Conservation (phyloP, 768 basidiomycete genomes). For the Boletus fagicola region DNA sequence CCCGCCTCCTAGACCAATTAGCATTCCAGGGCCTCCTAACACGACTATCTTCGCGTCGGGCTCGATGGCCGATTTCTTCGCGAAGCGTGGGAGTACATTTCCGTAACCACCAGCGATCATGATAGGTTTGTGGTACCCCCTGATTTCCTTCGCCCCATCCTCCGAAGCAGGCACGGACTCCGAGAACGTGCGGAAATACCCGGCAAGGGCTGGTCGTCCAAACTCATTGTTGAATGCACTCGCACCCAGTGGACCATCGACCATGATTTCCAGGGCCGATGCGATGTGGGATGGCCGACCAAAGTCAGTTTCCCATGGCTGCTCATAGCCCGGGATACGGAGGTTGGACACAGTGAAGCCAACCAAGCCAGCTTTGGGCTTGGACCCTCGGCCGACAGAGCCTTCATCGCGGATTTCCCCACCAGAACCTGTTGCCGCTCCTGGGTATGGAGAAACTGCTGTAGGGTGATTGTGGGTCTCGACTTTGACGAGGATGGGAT, state of each 20-base stretch:
- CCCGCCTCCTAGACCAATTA: conserved; percentile 96
- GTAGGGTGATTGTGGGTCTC: conserved; percentile 99
- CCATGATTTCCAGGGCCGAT: conserved; percentile 93
- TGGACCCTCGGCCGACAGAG: conserved; percentile 90
- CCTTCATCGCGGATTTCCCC: conserved; percentile 99
- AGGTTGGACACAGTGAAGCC: conserved; percentile 96
- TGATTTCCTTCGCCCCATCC: conserved; percentile 57
- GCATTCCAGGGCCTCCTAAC: conserved; percentile 91
- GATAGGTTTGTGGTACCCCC: conserved; percentile 99
- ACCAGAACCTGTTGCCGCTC: conserved; percentile 98
- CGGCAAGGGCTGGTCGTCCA: conserved; percentile 86
- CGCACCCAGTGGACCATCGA: conserved; percentile 91
- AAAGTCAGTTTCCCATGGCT: conserved; percentile 96
- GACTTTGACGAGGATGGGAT: conserved; percentile 93
- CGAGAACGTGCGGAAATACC: conserved; percentile 94
- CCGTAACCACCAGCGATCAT: conserved; percentile 99
- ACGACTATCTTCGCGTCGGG: conserved; percentile 88
- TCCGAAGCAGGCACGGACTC: conserved; percentile 62
- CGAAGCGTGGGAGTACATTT: conserved; percentile 82
- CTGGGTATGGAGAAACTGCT: conserved; percentile 96
- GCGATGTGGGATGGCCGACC: conserved; percentile 90
- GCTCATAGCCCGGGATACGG: conserved; percentile 83
- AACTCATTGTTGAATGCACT: conserved; percentile 99
- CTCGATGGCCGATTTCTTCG: conserved; percentile 72
- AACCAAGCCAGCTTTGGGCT: conserved; percentile 90